Conservation (phyloP, 176 grass and related monocot genomes). For the Aegilops sharonensis region DNA sequence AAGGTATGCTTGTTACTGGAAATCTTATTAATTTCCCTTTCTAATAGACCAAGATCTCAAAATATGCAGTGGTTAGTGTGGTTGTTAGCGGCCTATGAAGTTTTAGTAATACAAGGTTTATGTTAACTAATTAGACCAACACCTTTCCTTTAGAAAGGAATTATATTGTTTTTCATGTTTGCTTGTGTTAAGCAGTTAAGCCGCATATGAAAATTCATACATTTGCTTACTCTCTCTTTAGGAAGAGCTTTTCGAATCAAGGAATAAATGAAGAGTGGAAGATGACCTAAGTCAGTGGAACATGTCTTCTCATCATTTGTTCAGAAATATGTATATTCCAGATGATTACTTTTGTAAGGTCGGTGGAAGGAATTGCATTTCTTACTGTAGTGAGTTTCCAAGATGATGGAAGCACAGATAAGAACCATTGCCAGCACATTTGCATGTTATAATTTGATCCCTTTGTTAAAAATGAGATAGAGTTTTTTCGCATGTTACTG, state of each 20-base stretch:
- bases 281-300: not conserved
- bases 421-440: no score
- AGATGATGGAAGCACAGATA: no score
- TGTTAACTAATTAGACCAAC: not conserved
- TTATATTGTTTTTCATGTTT: not conserved
- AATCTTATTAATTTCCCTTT: not conserved
- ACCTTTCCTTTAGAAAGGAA: not conserved
- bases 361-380: no score
- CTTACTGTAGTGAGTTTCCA: no score
- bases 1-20: not conserved
- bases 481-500: no score
- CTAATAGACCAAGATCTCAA: not conserved
- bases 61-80: not conserved
- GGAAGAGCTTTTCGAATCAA: slow-evolving; percentile 9
- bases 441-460: no score
- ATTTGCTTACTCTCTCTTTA: not conserved
- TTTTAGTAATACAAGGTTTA: not conserved
- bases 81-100: not conserved
- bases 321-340: no score
- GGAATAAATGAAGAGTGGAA: not conserved
- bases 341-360: no score
- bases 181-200: not conserved
- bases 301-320: not conserved
- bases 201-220: not conserved
- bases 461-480: no score